A percentile compares a stretch with the other conserved stretches of the same genome.
These are phyloP conservation scores for Lentinula detonsa DNA, from an alignment of 768 basidiomycete species.

Conservation along the genomic window DNA sequence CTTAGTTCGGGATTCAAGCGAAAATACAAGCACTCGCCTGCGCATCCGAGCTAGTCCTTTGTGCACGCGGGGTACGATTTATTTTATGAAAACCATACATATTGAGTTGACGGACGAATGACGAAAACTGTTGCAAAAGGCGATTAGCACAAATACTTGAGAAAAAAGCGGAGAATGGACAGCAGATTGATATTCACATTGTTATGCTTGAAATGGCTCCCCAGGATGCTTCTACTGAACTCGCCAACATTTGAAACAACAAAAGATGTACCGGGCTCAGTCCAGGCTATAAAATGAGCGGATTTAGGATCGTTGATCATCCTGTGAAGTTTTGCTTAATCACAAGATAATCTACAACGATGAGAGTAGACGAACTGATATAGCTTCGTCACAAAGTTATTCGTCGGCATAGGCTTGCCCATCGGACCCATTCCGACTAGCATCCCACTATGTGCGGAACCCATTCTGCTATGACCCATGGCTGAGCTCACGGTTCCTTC, in stretches of 20 bases:
- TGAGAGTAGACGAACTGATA: constrained; percentile 57
- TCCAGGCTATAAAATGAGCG: constrained; percentile 78
- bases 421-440: constrained; percentile 48
- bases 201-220: constrained; percentile 87
- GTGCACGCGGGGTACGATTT: constrained; percentile 83
- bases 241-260: constrained; percentile 84
- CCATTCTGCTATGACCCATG: not conserved
- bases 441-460: constrained; percentile 16
- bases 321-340: constrained; percentile 26
- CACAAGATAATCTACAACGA: constrained; percentile 1
- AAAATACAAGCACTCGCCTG: constrained; percentile 16
- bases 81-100: constrained; percentile 98
- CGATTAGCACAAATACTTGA: constrained; percentile 4
- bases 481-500: not conserved
- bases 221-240: constrained; percentile 79
- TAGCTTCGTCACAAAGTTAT: constrained; percentile 86
- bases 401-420: constrained; percentile 63
- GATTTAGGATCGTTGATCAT: constrained; percentile 86
- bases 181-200: constrained; percentile 46
- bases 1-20: not conserved
- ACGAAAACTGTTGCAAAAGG: constrained; percentile 60
- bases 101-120: constrained; percentile 91
- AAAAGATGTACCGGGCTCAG: constrained; percentile 76
- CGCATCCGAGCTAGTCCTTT: constrained; percentile 72
- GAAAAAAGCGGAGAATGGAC: constrained; percentile 7